Conservation (phyloP, 805 yeast species). For the Starmera quercuum region DNA sequence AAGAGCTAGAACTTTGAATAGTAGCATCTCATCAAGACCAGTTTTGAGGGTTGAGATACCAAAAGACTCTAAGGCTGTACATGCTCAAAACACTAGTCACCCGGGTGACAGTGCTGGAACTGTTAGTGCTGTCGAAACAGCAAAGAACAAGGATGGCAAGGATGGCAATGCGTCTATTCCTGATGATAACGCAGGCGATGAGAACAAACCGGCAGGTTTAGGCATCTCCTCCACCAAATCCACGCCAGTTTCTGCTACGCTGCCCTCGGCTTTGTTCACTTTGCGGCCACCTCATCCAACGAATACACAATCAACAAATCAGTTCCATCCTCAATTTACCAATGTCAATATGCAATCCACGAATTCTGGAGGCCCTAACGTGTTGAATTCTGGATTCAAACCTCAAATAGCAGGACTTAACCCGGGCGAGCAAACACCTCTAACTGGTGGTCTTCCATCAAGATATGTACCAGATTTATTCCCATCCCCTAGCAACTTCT, state of each 20-base stretch:
- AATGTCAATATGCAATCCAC: too few relatives aligned
- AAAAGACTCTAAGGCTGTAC: neutral
- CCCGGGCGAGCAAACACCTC: constrained; percentile 60
- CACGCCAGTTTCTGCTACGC: constrained; percentile 23
- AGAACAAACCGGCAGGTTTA: constrained; percentile 7
- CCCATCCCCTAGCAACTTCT: constrained; percentile 76
- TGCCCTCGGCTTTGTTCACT: constrained; percentile 23
- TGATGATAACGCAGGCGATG: constrained; percentile 5
- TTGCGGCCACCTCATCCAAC: constrained; percentile 26
- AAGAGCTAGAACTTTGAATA: constrained; percentile 15
- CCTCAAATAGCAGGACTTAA: constrained; percentile 17
- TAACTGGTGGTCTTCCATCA: constrained; percentile 62
- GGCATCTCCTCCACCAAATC: constrained; percentile 16
- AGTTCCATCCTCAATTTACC: neutral
- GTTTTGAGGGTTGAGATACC: constrained; percentile 21
- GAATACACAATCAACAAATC: neutral
- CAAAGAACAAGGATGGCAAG: constrained; percentile 6
- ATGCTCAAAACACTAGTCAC: neutral
- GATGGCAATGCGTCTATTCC: constrained; percentile 5
- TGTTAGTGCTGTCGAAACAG: constrained; percentile 9
- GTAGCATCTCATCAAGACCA: constrained; percentile 18
- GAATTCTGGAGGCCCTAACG: constrained; percentile 6
- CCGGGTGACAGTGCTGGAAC: constrained; percentile 4
- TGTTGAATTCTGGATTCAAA: constrained; percentile 15
- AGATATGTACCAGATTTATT: constrained; percentile 65